Conservation (phyloP, 2,329 filamentous ascomycete genomes). For the Claviceps quebecensis region DNA sequence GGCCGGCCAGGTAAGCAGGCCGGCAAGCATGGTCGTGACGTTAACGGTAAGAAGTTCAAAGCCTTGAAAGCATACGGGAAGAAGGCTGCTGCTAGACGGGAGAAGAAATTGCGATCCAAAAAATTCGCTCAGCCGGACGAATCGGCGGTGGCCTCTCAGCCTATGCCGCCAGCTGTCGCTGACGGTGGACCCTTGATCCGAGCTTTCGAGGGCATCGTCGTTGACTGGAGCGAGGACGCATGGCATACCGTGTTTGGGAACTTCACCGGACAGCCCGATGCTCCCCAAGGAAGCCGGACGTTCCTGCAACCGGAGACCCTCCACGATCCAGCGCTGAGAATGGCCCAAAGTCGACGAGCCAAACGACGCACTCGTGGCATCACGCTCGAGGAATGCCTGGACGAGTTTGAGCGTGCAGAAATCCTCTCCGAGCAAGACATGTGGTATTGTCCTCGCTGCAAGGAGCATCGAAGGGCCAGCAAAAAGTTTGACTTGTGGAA, state of each 20-base stretch:
- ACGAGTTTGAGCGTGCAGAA: slow-evolving; percentile 89
- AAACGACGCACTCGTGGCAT: slow-evolving; percentile 47
- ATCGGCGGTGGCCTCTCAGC: slow-evolving; percentile 19
- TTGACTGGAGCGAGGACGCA: slow-evolving; percentile 68
- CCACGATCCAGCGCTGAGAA: slow-evolving; percentile 50
- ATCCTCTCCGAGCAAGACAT: slow-evolving; percentile 89
- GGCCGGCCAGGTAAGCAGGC: slow-evolving; percentile 10
- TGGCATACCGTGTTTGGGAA: slow-evolving; percentile 57
- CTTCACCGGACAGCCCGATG: slow-evolving; percentile 17
- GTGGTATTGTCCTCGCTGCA: slow-evolving; percentile 95
- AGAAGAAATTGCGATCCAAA: slow-evolving; percentile 24
- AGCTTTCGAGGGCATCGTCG: slow-evolving; percentile 69
- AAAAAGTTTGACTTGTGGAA: slow-evolving; percentile 99
- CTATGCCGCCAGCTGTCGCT: slow-evolving; percentile 23
- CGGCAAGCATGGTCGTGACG: slow-evolving; percentile 16
- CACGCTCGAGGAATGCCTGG: slow-evolving; percentile 76
- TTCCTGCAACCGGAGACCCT: slow-evolving; percentile 38
- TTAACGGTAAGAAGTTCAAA: slow-evolving; percentile 33
- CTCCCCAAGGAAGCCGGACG: slow-evolving; percentile 45
- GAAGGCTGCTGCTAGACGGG: slow-evolving; percentile 33
- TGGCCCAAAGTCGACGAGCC: slow-evolving; percentile 50
- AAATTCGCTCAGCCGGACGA: slow-evolving; percentile 23
- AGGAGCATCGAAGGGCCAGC: slow-evolving; percentile 78
- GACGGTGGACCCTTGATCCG: slow-evolving; percentile 54
- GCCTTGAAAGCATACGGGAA: slow-evolving; percentile 31